Conservation (phyloP, 1,284 basidiomycete species). For the Austroboletus novae-zelandiae region DNA sequence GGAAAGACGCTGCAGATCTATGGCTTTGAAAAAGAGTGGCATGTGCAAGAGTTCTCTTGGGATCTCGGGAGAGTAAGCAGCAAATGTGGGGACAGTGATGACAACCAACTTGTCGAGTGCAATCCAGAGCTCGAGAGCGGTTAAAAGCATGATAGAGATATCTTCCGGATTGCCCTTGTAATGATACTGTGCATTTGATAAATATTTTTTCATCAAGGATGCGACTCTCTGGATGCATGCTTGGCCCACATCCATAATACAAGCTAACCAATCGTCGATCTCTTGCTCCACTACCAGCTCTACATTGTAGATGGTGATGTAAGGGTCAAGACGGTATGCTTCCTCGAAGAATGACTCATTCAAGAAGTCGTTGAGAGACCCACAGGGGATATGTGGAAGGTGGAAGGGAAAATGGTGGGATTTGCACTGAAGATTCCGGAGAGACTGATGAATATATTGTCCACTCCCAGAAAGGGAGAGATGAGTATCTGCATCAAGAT, state of each 20-base stretch:
- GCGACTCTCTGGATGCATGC: slow-evolving; percentile 6
- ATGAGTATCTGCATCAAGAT: slow-evolving; percentile 28
- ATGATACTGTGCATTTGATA: background rate
- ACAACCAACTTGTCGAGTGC: slow-evolving; percentile 41
- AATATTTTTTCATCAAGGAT: background rate
- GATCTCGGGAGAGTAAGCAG: slow-evolving; percentile 46
- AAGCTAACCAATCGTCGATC: slow-evolving; percentile 33
- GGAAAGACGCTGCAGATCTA: slow-evolving; percentile 26
- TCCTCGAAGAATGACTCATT: slow-evolving; percentile 16
- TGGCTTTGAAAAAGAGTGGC: background rate
- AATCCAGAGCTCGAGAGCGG: slow-evolving; percentile 43
- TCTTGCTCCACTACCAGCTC: slow-evolving; percentile 30
- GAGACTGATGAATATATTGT: slow-evolving; percentile 22
- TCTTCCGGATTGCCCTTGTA: background rate
- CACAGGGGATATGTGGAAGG: slow-evolving; percentile 5
- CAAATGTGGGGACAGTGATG: slow-evolving; percentile 35
- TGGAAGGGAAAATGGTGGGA: slow-evolving; percentile 9
- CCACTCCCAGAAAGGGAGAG: slow-evolving; percentile 31
- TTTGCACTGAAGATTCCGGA: slow-evolving; percentile 1
- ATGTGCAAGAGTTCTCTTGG: slow-evolving; percentile 5
- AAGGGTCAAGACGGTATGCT: slow-evolving; percentile 12
- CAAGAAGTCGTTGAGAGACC: slow-evolving; percentile 20
- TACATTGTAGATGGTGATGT: slow-evolving; percentile 35
- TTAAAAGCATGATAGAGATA: slow-evolving; percentile 36
- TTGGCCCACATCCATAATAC: slow-evolving; percentile 8